These are phyloP conservation scores for Solanum boliviense DNA, from an alignment of 257 asterid genomes.

Conservation along the genomic window DNA sequence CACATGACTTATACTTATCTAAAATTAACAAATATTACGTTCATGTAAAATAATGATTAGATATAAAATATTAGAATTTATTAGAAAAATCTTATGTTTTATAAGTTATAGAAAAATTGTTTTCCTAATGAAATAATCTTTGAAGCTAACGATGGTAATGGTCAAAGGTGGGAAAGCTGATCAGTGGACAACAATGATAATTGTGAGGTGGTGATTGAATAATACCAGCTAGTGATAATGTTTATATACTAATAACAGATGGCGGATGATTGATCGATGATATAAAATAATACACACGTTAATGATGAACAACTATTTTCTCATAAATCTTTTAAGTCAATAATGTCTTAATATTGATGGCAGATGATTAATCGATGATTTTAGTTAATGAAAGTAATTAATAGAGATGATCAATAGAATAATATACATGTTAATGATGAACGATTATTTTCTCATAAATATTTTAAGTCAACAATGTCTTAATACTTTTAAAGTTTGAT, in stretches of 20 bases:
- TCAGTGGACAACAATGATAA: not conserved
- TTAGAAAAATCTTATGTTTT: too few relatives aligned
- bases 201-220: not conserved
- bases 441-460: not conserved
- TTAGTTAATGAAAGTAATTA: too few relatives aligned
- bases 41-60: too few relatives aligned
- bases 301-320: not conserved
- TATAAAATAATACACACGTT: too few relatives aligned
- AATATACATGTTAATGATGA: not conserved
- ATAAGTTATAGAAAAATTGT: not conserved
- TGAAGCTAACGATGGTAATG: not conserved
- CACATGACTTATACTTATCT: not conserved
- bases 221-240: not conserved
- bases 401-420: too few relatives aligned
- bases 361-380: not conserved
- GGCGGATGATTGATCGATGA: not conserved
- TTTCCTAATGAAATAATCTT: not conserved
- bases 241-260: too few relatives aligned
- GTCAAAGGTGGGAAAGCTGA: not conserved
- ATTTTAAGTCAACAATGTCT: not conserved
- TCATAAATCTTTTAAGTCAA: not conserved
- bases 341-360: not conserved
- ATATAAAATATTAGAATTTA: too few relatives aligned
- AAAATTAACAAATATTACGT: not conserved
- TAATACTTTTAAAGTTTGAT: not conserved